These are phyloP conservation scores for Solanum rostratum DNA, from an alignment of 257 asterid species.

Conservation along the genomic window DNA sequence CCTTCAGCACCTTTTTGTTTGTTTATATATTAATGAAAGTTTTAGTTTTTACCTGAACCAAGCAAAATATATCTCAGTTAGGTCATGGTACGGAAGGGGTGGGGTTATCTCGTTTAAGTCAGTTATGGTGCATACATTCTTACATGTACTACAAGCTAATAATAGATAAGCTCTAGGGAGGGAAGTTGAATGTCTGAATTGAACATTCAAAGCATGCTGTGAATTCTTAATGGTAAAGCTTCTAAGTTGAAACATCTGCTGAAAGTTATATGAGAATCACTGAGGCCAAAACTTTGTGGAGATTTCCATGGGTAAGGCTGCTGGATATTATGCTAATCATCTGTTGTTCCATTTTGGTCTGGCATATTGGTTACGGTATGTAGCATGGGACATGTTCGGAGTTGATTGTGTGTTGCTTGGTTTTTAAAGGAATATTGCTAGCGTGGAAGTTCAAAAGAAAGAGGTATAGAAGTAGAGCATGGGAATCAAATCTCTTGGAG, in stretches of 20 bases:
- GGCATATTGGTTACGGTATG: neutral
- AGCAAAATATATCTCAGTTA: neutral
- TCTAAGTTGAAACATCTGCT: neutral
- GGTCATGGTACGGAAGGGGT: neutral
- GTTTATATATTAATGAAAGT: neutral
- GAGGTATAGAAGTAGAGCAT: neutral
- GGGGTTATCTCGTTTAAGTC: neutral
- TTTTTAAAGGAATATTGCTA: neutral
- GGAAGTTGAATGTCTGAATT: neutral
- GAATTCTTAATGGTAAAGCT: neutral
- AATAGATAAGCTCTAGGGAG: neutral
- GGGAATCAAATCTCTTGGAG: neutral
- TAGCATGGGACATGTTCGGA: neutral
- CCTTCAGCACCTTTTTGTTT: neutral
- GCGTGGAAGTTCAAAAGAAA: neutral
- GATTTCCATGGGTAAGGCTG: neutral
- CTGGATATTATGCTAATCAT: neutral
- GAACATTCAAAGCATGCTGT: neutral
- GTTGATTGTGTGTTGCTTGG: neutral
- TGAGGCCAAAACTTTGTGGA: neutral
- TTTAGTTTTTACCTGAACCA: neutral
- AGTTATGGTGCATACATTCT: neutral
- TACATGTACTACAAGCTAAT: neutral
- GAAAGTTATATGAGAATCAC: neutral
- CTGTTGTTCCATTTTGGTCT: neutral